Base-by-base conservation (phyloP, 129 eudicot species). In the Solidago caesia region DNA sequence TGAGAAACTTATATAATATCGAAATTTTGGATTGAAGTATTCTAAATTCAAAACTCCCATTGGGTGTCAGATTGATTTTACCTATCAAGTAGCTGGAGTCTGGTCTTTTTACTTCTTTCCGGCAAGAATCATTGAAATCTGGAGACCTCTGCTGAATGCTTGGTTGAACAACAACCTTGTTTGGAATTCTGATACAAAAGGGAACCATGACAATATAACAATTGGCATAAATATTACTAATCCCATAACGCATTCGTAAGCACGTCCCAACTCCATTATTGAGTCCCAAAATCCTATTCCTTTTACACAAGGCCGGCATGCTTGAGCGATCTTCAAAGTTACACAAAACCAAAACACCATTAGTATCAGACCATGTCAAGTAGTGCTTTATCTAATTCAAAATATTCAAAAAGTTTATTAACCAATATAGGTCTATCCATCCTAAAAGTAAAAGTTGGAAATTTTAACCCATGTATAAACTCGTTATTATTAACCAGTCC, bases 131-230 rank as follows among this genome's bases (percentile, higher is more conserved):
- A 94, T 90, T 14, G 98, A 94, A 70, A 90, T 90, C 77, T 94
- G 98, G 64, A 94, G 98, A 26, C 98, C 98, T 85, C 93, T 83
- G 25, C 97, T 94, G 83, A 94, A 94, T 43, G 98, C 98, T 82
- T 94, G 98, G 81, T 90, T 94, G 70, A 94, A 94, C 48, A 94
- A 86, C 77, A 94, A 70, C 68, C 96, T 74, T 4, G 90, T 90
- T 74, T 94, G 97, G 81, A 94, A 94, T 57, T 94, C 98, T 0
- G 93, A 90, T 39, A 94, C 94, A 15, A 94, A 94, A 1, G 97
- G 98, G 77, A 90, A 94, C 98, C 97, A 90, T n/a, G 98, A 88
- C 9, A 94, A 61, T 33, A 90, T 79, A 7, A 86, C 98, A 14
- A 94, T 71, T 0, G 96, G 98, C 87, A 80, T 87, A 82, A 94